Conservation (phyloP, 1,139 yeast species). For the Williopsis jadinii region DNA sequence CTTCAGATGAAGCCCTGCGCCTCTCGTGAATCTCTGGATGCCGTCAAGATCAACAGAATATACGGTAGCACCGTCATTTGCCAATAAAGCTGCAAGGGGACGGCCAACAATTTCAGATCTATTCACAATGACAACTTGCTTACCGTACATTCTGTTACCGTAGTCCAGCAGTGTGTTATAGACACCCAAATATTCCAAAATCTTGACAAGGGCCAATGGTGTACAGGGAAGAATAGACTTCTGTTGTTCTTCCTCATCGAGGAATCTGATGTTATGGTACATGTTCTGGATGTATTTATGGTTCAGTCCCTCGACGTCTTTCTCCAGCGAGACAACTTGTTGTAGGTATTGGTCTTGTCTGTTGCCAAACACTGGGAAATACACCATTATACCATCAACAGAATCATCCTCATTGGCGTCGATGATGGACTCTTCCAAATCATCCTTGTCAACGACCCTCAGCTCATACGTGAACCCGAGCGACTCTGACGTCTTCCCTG, state of each 20-base stretch:
- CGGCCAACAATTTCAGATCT: slow-evolving; percentile 96
- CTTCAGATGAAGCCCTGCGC: slow-evolving; percentile 76
- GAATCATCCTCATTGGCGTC: slow-evolving; percentile 71
- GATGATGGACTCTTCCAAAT: slow-evolving; percentile 74
- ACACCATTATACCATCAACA: slow-evolving; percentile 94
- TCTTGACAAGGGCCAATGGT: slow-evolving; percentile 90
- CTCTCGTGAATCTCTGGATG: slow-evolving; percentile 87
- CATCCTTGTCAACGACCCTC: slow-evolving; percentile 65
- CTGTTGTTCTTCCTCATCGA: slow-evolving; percentile 61
- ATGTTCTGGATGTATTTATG: slow-evolving; percentile 87
- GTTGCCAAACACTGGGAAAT: slow-evolving; percentile 95
- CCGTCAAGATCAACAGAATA: slow-evolving; percentile 86
- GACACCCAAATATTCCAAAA: slow-evolving; percentile 81
- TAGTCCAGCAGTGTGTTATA: slow-evolving; percentile 76
- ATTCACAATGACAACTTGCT: slow-evolving; percentile 82
- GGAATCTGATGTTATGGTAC: slow-evolving; percentile 83
- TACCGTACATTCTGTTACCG: slow-evolving; percentile 91
- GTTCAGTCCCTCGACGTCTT: slow-evolving; percentile 94
- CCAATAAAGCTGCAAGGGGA: slow-evolving; percentile 90
- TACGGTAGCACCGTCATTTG: slow-evolving; percentile 96
- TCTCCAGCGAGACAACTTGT: slow-evolving; percentile 74
- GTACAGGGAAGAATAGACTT: slow-evolving; percentile 95
- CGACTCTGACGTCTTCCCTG: slow-evolving; percentile 81
- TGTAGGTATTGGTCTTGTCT: slow-evolving; percentile 93
- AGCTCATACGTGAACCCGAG: slow-evolving; percentile 83